Base-by-base conservation (phyloP, 2,329 filamentous ascomycete species). In the Chalara sp. region DNA sequence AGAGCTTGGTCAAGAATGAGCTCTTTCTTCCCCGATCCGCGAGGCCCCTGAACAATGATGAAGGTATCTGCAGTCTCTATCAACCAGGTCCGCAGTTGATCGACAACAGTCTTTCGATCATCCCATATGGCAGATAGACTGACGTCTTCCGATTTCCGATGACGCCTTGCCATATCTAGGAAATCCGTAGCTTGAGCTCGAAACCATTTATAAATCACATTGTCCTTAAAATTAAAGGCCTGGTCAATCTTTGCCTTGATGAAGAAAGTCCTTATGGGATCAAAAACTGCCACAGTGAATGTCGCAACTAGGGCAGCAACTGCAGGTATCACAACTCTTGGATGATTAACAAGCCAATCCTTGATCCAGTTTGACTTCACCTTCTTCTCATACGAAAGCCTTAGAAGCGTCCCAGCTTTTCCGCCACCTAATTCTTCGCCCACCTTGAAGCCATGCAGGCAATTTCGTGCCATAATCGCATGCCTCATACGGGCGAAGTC, bases 221-320 rank as follows among this genome's bases (percentile, higher is more conserved):
- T 92, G 54, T 93, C 83, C 43, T 81, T 83, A 32, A 93, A 72
- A 51, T 87, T 80, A 54, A 93, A 81, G 0, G 84, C 82, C 44
- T 84, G 80, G 32, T 90, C 89, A 47, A 99, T 84, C 65, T 96
- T 90, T 4, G 86, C 78, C 63, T 89, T 89, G 70, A 97, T 88
- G 62, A 95, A 96, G 64, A 95, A 93, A 0, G 90, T 91, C 43
- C 93, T 83, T 52, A 99, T 91, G 0, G 93, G 93, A 61, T 99
- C 93, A 62, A 99, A 97, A 6, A 97, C 76, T 1, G 88, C 82
- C 21, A 96, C 89, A 0, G 91, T 95, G 45, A 93, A 73, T 33
- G 86, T 84, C 0, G 91, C 90, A 32, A 96, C 65, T 3, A 97
- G 70, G 1, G 90, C 92, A 12, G 89, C 89, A 1, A 96, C 49